phyloP scores from a whole-genome alignment of 768 basidiomycete species.

The Mrakia blollopis region DNA sequence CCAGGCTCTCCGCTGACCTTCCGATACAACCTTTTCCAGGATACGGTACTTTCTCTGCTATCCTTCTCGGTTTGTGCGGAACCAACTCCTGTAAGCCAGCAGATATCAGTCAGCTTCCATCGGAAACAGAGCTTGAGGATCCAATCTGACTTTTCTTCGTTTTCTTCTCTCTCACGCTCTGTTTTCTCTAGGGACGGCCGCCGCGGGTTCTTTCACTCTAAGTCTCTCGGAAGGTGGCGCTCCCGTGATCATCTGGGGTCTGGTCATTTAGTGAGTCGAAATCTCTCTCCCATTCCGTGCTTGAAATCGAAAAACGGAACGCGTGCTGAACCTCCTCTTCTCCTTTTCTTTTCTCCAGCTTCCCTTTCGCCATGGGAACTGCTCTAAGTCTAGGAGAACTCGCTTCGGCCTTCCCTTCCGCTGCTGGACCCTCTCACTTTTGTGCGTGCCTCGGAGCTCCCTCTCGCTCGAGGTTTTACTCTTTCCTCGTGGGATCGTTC shows the following conservation, averaged over 20 bases:
- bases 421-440: background rate
- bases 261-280: background rate
- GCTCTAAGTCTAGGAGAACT: background rate
- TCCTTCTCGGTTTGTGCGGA: too few species aligned
- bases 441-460: background rate
- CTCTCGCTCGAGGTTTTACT: background rate
- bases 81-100: too few species aligned
- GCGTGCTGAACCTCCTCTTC: background rate
- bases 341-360: background rate
- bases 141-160: background rate
- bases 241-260: background rate
- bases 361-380: background rate
- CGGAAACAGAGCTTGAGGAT: background rate
- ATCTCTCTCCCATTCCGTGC: background rate
- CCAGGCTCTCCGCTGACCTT: too few species aligned
- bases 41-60: too few species aligned
- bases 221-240: background rate
- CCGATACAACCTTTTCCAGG: too few species aligned
- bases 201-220: background rate
- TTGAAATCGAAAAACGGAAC: background rate
- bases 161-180: background rate
- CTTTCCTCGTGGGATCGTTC: background rate
- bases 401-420: background rate
- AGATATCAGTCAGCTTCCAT: too few species aligned
- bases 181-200: background rate